These are phyloP conservation scores for Russula brevipes DNA, from an alignment of 768 basidiomycete species.

Conservation along the genomic window DNA sequence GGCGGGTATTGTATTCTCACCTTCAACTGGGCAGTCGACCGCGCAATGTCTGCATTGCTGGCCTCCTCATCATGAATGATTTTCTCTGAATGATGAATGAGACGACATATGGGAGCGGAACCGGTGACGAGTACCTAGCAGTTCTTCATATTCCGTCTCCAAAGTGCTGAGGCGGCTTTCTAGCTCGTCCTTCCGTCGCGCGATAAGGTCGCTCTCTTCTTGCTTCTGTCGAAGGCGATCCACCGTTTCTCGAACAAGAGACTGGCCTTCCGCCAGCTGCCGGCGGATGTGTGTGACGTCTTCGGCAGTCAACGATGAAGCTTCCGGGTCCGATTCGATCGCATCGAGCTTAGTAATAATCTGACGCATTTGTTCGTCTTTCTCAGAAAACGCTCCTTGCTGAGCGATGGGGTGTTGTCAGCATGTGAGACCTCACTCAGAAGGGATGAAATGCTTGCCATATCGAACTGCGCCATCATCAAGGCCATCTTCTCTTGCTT, in stretches of 20 bases:
- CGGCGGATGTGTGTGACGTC: constrained; percentile 79
- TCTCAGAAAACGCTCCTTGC: constrained; percentile 94
- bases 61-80: constrained; percentile 86
- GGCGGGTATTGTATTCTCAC: constrained; percentile 37
- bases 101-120: constrained; percentile 17
- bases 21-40: constrained; percentile 90
- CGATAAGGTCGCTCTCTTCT: constrained; percentile 86
- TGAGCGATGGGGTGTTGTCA: constrained; percentile 30
- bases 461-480: constrained; percentile 99
- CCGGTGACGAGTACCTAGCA: constrained; percentile 61
- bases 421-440: background rate
- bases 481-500: constrained; percentile 99
- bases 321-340: constrained; percentile 57
- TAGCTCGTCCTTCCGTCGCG: constrained; percentile 78
- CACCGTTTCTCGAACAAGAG: constrained; percentile 77
- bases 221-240: constrained; percentile 85
- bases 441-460: constrained; percentile 48
- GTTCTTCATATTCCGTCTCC: constrained; percentile 94
- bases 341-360: constrained; percentile 80
- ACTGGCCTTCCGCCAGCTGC: constrained; percentile 86
- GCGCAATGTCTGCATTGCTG: constrained; percentile 73
- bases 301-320: constrained; percentile 59
- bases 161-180: constrained; percentile 74
- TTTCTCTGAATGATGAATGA: constrained; percentile 56
- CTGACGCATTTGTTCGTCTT: constrained; percentile 86